Base-by-base conservation (phyloP, 768 basidiomycete genomes). In the Ephemerocybe angulata region DNA sequence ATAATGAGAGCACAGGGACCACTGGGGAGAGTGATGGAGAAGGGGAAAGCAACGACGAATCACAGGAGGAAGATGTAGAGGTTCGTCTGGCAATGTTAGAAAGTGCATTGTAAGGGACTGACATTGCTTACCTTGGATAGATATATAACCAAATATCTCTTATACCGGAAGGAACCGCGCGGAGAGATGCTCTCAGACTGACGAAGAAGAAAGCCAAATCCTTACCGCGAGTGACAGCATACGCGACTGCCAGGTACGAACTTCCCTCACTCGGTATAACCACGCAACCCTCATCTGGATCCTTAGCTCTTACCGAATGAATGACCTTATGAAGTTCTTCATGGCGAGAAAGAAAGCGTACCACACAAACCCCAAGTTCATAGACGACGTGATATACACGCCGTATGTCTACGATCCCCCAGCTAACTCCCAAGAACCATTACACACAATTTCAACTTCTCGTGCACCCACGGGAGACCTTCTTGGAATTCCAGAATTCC, bases 161-260 rank as follows among this genome's bases (percentile, higher is more conserved):
- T 30, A 98, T 98, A 50, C 94, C 95, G 2, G 93, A 92, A 42
- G 95, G 95, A 3, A 93, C 94, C 21, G 95, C 95, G 7, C 84
- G 93, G 40, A 80, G 92, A 56, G 95, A 98, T 73, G 95, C 95
- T 2, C 71, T 93, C 58, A 86, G 79, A 55, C 70, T 98, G 60
- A 98, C 94, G 2, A 96, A 97, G 74, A 94, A 90, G 74, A 96
- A 95, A 67, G 93, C 93, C 2, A 95, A 94, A 67, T 85, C 84
- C 12, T 69, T 97, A 12, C 94, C 94, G 29, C 75, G 95, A 62
- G 95, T 95, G n/a, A 97, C 95, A 2, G 95, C 94, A 4, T 97
- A 96, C 70, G 93, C 94, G 41, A 97, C 93, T 15, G 91, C 94
- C 29, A 86, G 81, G 94, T 94, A 69, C 60, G 46, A 48, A n/a